Base-by-base conservation (phyloP, 257 asterid genomes). In the Primulina eburnea region DNA sequence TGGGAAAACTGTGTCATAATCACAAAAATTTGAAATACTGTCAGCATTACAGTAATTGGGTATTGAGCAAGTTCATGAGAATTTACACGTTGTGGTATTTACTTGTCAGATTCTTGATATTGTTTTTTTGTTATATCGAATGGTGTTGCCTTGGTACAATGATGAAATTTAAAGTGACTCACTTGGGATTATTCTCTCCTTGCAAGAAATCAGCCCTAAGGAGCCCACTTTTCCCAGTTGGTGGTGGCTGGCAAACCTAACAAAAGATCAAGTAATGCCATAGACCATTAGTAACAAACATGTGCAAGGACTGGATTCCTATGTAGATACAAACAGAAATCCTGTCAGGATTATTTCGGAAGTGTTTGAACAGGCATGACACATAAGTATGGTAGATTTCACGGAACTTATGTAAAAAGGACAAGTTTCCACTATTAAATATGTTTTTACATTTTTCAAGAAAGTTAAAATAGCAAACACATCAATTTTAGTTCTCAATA, bases 211-310 rank as follows among this genome's bases (percentile, higher is more conserved):
- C 96, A 52, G 89, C 90, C 72, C 95, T 71, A 21, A 89, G 96
- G 65, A 89, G 93, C 76, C 96, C 97, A 71, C 96, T 92, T 85
- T 89, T 87, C 6, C 97, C 96, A 8, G 76, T 87, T 17, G 91
- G 86, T 67, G 96, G 95, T n/a, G 93, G 93, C 81, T 83, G 87
- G 74, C 97, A 87, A 37, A 84, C 93, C 97, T 92, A 76, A 65
- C 73, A 73, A 70, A 60, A 50, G 8, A 50, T 50, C 57, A 50
- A 16, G 16, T 16, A 50, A 16, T 50, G 20, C 20, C 20, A 16
- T 2, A 50, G 20, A 14, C 57, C 20, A 50, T 17, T 50, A 50
- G 56, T 10, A 52, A 33, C 6, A 3, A 29, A 38, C 30, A 21
- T 20, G 21, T 2, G 35, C 2, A 5, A 68, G 14, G 34, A 32